phyloP scores from a whole-genome alignment of 2,329 filamentous ascomycete species.

The Raffaelea albimanens region DNA sequence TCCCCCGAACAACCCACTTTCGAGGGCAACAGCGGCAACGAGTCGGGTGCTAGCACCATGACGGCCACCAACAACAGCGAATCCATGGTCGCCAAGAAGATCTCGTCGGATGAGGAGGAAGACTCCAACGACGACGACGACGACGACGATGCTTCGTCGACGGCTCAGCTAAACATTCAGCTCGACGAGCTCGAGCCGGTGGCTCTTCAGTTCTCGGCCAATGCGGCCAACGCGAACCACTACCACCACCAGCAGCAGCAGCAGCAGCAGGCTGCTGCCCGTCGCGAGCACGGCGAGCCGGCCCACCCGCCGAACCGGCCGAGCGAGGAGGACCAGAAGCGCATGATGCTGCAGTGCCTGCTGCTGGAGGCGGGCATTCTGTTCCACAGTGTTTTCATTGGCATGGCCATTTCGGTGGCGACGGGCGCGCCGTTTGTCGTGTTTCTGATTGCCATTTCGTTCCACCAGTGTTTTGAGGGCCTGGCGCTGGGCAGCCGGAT shows the following conservation, averaged over 20 bases:
- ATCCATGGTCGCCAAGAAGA: too few relatives aligned
- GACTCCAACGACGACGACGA: slow-evolving; percentile 9
- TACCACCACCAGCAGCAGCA: too few relatives aligned
- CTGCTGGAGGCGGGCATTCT: slow-evolving; percentile 76
- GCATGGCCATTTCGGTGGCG: slow-evolving; percentile 75
- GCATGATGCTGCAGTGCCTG: slow-evolving; percentile 66
- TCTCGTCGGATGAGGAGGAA: background rate
- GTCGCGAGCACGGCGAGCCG: slow-evolving; percentile 14
- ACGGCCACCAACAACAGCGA: too few relatives aligned
- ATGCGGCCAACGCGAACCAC: too few relatives aligned
- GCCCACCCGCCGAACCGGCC: slow-evolving; percentile 15
- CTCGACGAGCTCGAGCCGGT: slow-evolving; percentile 46
- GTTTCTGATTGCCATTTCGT: slow-evolving; percentile 70
- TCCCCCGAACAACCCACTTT: too few relatives aligned
- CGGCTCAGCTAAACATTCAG: slow-evolving; percentile 41
- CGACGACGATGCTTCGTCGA: background rate
- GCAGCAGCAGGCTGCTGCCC: slow-evolving; percentile 18
- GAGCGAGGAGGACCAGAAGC: slow-evolving; percentile 49
- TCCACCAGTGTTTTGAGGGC: slow-evolving; percentile 84
- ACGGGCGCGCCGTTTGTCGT: slow-evolving; percentile 72
- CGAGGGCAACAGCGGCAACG: too few relatives aligned
- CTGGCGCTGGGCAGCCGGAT: slow-evolving; percentile 79
- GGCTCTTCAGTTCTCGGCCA: too few relatives aligned
- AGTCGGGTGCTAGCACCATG: too few relatives aligned
- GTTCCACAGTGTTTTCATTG: slow-evolving; percentile 79